Base-by-base conservation (phyloP, 1,284 basidiomycete genomes). In the Ceratobasidium sp. region DNA sequence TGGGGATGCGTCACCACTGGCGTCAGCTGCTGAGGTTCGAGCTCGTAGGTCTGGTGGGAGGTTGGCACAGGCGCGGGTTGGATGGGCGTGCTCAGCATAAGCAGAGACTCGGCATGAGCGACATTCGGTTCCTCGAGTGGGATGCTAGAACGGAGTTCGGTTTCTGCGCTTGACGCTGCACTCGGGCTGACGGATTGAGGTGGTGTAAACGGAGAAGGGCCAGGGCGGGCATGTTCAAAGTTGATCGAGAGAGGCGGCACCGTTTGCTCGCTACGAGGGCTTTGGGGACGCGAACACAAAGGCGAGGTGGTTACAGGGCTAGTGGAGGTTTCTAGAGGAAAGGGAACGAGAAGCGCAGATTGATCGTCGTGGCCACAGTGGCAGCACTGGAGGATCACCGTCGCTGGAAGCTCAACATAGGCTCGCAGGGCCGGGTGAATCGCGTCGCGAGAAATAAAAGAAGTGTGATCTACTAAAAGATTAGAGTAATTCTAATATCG, bases 281-380 rank as follows among this genome's bases (percentile, higher is more conserved):
- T 65, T 22, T 49, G 45, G 13, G 60, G 53, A 35, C 60, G 60
- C 8, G 60, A 65, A 65, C 52, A 52, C 5, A 38, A 49, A 25
- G 25, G 25, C 10, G 60, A 15, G 5, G 58, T 47, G 25, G 58
- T 25, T 10, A 45, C 47, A n/a, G 56, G 25, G 58, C 25, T 50
- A 4, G 42, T 34, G 29, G 49, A 47, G 34, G 60, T 13, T 22
- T 60, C 56, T 15, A 42, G 25, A 3, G 20, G 40, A 3, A 45
- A 22, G 15, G 56, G n/a, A 3, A 12, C 12, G 15, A 65, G 3
- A 1, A 65, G 60, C 15, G 17, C 17, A 1, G 17, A 10, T 3
- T 29, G 47, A 34, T 65, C 60, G 49, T 38, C 20, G 34, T 65
- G 60, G 60, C 60, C 60, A 25, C 60, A 65, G 13, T 53, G 38